Conservation (phyloP, 768 basidiomycete species). For the Cyclocybe aegerita region DNA sequence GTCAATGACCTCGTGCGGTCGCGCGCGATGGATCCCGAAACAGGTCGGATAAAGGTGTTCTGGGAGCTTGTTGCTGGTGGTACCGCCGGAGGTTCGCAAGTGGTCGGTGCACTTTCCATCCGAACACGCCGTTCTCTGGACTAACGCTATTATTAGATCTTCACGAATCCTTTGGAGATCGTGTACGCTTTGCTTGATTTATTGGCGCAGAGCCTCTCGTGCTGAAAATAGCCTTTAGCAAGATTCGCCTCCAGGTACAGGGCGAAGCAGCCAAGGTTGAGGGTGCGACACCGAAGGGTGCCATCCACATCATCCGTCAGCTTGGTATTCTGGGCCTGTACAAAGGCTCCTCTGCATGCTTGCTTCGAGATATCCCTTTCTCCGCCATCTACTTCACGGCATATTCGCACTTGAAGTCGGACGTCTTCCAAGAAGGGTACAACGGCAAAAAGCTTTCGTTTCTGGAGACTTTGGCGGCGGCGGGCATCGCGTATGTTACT, state of each 20-base stretch:
- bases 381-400: conserved; percentile 91
- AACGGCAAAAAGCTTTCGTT: conserved; percentile 93
- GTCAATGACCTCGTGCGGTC: conserved; percentile 90
- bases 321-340: conserved; percentile 92
- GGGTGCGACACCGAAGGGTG: conserved; percentile 79
- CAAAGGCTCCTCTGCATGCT: conserved; percentile 89
- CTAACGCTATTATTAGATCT: conserved; percentile 55
- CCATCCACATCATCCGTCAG: conserved; percentile 89
- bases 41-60: conserved; percentile 86
- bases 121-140: neutral
- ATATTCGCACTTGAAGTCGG: conserved; percentile 88
- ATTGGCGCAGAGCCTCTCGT: conserved; percentile 7
- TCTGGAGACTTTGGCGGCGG: conserved; percentile 82
- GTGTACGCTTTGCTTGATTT: conserved; percentile 54
- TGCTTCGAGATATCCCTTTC: conserved; percentile 95
- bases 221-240: conserved; percentile 40
- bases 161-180: conserved; percentile 97
- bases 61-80: conserved; percentile 95
- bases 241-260: conserved; percentile 94
- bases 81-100: conserved; percentile 94
- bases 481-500: conserved; percentile 72
- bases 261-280: conserved; percentile 91
- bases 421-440: conserved; percentile 93
- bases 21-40: conserved; percentile 89
- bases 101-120: conserved; percentile 41